Base-by-base conservation (phyloP, 1,284 basidiomycete genomes). In the Phylloporus sp. region DNA sequence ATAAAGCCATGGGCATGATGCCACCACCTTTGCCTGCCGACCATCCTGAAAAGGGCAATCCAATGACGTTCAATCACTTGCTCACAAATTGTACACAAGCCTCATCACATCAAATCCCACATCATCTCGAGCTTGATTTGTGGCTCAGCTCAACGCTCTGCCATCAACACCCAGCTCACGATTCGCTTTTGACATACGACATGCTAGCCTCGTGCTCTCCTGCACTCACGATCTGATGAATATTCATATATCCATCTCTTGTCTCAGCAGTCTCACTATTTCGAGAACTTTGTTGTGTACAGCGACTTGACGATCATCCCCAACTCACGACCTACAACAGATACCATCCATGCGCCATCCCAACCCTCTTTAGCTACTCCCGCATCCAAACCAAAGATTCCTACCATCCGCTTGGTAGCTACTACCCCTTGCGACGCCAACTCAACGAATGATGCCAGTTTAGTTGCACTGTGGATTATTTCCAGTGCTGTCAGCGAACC, bases 361-460 rank as follows among this genome's bases (percentile, higher is more conserved):
- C 73, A 78, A 47, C 78, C 80, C 27, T 77, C 77, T 41, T 57
- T 75, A 39, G 69, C 76, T 65, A 75, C 80, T 25, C 74, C 78
- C 19, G 61, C 76, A 52, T 61, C 68, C 53, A 80, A 80, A 56
- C 78, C 81, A 66, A 78, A 73, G 32, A 75, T 86, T 66, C 89
- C 91, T 25, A 88, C 90, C 63, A 92, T 93, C 67, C 85, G 89
- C 49, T 85, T 93, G 72, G 86, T 89, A 71, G 85, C 88, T 27
- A 89, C 91, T 1, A 91, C 88, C 0, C 91, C 91, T 5, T 87
- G 86, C 20, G 83, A 86, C 19, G 72, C 82, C 8, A 85, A 86
- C 35, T 66, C 82, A n/a, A 82, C 85, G 8, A 81, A 82, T 12
- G 77, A 80, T 1, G 71, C 73, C 49, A 80, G 70, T 52, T 77